Evolutionary conservation across 2,329 filamentous ascomycete species (phyloP).

Genomic region (Elsinoe fawcettii): DNA sequence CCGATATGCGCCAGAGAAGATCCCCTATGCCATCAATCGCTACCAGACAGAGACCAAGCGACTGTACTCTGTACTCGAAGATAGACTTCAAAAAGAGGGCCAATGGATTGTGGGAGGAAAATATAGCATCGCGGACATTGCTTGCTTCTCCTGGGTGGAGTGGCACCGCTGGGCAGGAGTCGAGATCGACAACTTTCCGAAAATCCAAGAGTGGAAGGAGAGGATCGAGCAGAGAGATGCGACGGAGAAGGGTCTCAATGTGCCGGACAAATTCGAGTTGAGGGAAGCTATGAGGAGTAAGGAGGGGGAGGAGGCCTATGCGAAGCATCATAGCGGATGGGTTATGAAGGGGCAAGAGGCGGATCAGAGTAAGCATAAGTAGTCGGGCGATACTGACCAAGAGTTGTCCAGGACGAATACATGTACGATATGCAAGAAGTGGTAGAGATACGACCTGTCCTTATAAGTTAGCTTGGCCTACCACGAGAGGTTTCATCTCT

Average conservation of each 20-base stretch:
- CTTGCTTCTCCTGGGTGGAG: conserved; percentile 41
- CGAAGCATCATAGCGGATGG: conserved; percentile 32
- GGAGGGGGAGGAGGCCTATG: conserved; percentile 32
- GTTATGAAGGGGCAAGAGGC: conserved; percentile 34
- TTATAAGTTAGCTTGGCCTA: too few relatives aligned
- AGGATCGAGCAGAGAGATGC: conserved; percentile 28
- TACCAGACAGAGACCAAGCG: conserved; percentile 44
- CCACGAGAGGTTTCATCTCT: too few relatives aligned
- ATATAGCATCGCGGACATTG: conserved; percentile 43
- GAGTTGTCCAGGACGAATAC: too few relatives aligned
- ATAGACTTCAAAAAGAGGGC: conserved; percentile 27
- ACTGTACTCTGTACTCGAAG: conserved; percentile 40
- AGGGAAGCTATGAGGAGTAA: conserved; percentile 33
- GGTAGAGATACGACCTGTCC: too few relatives aligned
- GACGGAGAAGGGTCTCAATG: conserved; percentile 28
- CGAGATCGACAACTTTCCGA: conserved; percentile 25
- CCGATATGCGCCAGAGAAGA: conserved; percentile 37
- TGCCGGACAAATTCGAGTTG: conserved; percentile 33
- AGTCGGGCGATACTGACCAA: not conserved
- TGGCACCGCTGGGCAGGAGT: conserved; percentile 36
- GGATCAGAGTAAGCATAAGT: conserved; percentile 33
- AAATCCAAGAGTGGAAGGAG: conserved; percentile 28
- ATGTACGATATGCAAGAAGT: too few relatives aligned
- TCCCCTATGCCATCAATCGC: conserved; percentile 40
- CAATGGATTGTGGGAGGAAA: conserved; percentile 40